These are phyloP conservation scores for Verticillium longisporum DNA, from an alignment of 2,329 filamentous ascomycete species.

Conservation along the genomic window DNA sequence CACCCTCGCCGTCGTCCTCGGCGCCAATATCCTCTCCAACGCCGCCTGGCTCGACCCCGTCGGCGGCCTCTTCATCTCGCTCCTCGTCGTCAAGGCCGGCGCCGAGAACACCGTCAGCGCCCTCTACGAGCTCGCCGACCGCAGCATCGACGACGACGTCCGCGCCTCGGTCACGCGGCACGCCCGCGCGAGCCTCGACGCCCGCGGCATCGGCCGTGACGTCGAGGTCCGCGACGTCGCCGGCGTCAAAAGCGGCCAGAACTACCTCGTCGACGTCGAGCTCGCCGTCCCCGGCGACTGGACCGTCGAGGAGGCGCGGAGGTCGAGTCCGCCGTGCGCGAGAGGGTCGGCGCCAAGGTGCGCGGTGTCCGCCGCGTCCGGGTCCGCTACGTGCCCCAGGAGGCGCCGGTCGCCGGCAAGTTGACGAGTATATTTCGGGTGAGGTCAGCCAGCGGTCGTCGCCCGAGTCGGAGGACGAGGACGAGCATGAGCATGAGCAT, in stretches of 20 bases:
- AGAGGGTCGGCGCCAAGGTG: slow-evolving; percentile 67
- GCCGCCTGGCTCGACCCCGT: slow-evolving; percentile 93
- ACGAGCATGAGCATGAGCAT: slow-evolving; percentile 32
- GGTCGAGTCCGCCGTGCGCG: slow-evolving; percentile 69
- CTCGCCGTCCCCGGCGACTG: slow-evolving; percentile 70
- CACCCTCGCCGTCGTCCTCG: slow-evolving; percentile 80
- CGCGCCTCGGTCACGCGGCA: slow-evolving; percentile 57
- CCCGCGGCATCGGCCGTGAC: slow-evolving; percentile 45
- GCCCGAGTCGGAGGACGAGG: slow-evolving; percentile 53
- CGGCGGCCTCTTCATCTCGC: slow-evolving; percentile 83
- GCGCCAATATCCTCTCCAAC: slow-evolving; percentile 77
- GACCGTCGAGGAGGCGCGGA: slow-evolving; percentile 63
- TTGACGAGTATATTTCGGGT: slow-evolving; percentile 73
- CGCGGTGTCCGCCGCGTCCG: slow-evolving; percentile 78
- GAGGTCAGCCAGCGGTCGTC: slow-evolving; percentile 38
- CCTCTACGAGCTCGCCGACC: slow-evolving; percentile 84
- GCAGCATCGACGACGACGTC: slow-evolving; percentile 79
- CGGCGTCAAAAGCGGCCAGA: slow-evolving; percentile 92
- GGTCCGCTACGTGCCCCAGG: slow-evolving; percentile 73
- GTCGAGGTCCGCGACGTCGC: slow-evolving; percentile 72
- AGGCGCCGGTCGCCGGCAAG: slow-evolving; percentile 41
- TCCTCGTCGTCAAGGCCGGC: slow-evolving; percentile 89
- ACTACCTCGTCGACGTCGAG: slow-evolving; percentile 88
- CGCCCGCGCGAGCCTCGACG: slow-evolving; percentile 50
- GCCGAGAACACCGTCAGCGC: slow-evolving; percentile 77